Evolutionary conservation across 352 stramenopile genomes (phyloP), one percentile per base, ranked within the genome.

Genomic region (Globisporangium spinosum): DNA sequence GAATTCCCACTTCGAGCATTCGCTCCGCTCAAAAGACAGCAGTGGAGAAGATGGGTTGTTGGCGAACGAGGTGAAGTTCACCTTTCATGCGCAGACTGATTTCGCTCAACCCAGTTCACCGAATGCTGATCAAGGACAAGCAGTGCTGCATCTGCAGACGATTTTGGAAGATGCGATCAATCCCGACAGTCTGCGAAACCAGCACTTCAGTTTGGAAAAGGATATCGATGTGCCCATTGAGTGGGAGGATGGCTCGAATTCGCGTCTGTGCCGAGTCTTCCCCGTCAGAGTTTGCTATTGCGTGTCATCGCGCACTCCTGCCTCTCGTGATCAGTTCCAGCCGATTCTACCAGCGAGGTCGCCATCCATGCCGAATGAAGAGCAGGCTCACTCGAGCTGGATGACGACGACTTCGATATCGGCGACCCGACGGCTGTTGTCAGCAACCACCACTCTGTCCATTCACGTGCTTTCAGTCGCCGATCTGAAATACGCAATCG

Each of bases 1-100:
- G 40, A 87, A 89, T 59, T 87, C 80, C 0, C 65, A 68, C 27
- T 87, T 89, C 45, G 62, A 69, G 27, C 76, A 85, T 64, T 65
- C 67, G 5, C 68, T 80, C 9, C 64, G 70, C n/a, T 68, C 64
- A 57, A 65, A 51, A 38, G 8, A 43, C 15, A 32, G 29, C 38
- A 32, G 38, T 0, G 49, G 61, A 5, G n/a, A 10, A 17, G 15
- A 10, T 22, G 17, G 38, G 20, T 34, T 80, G 3, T 58, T 68
- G 17, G 65, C 67, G 25, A 69, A 53, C 25, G 67, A 73, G 34
- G 38, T 76, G 1, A 29, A 65, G 8, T 76, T 77, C 53, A 49
- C 67, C 3, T 67, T 77, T 29, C 56, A 55, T 8, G 64, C 68
- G 9, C 67, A 79, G 65, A 73, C 67, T 51, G 70, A 74, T 27